phyloP scores from a whole-genome alignment of 163 green algal genomes.

The Scenedesmus sp. region DNA sequence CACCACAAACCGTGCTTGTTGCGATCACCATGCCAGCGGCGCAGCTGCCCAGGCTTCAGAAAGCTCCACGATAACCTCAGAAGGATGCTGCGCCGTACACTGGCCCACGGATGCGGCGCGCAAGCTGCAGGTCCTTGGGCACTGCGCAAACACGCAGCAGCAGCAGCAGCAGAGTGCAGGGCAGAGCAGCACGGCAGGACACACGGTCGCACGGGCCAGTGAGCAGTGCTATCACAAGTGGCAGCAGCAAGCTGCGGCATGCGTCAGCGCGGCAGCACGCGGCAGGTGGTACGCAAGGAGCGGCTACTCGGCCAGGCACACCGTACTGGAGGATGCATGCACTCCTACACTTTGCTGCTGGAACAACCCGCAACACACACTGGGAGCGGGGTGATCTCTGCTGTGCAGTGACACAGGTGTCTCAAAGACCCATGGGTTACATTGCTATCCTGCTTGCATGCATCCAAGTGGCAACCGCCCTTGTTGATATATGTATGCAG shows the following conservation, averaged over 20 bases:
- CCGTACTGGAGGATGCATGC: background rate
- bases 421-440: background rate
- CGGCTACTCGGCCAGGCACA: background rate
- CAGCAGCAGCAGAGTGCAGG: background rate
- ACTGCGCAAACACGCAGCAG: slow-evolving; percentile 59
- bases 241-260: background rate
- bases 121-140: slow-evolving; percentile 87
- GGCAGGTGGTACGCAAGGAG: background rate
- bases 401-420: too few relatives aligned
- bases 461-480: background rate
- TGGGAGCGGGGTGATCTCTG: background rate
- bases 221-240: too few relatives aligned
- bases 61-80: slow-evolving; percentile 51
- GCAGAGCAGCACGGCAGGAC: background rate
- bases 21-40: background rate
- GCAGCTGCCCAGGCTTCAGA: background rate
- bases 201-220: too few relatives aligned
- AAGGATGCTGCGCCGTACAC: slow-evolving; percentile 84
- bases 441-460: background rate
- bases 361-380: background rate
- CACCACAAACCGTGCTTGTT: too few relatives aligned
- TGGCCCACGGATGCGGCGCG: slow-evolving; percentile 86
- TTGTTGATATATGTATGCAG: too few relatives aligned
- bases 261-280: too few relatives aligned
- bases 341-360: too few relatives aligned